Base-by-base conservation (phyloP, 1,284 basidiomycete species). In the Moesziomyces sp. region DNA sequence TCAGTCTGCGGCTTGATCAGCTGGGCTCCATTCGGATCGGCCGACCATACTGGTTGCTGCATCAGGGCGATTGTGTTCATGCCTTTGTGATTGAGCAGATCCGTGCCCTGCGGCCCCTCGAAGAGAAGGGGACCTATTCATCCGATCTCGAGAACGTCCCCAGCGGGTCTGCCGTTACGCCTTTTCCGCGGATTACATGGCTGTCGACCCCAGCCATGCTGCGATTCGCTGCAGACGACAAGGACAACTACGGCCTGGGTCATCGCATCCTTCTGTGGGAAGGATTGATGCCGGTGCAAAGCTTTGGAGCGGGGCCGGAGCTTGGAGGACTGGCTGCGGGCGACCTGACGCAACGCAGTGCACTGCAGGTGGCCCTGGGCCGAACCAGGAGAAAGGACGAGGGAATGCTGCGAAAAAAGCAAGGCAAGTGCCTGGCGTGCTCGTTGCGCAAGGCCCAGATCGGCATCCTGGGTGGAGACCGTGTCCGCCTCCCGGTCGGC, bases 401-500 rank as follows among this genome's bases (percentile, higher is more conserved):
- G 24, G 66, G 65, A 2, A 34, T 69, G 47, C 14, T 69, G 47
- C 52, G 62, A 4, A 55, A 52, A 19, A 61, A 62, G 43, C 61
- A 74, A 46, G 71, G 71, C 58, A 74, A 69, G 24, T 74, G 71
- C 45, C 49, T 66, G 19, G 62, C 71, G 10, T 74, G 71, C 52
- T 46, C 26, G 18, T 30, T 57, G 19, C 71, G 71, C 14, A 74
- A 74, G 52, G 71, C 71, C n/a, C 58, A 62, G 42, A 53, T 69
- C 21, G 65, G 71, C n/a, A 66, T 74, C 9, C 21, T 74, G 6
- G 71, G 71, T 34, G 71, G 71, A 9, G 55, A 65, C 19, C 45
- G 58, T 3, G 61, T 74, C 10, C 53, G 54, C n/a, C 13, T 74
- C 3, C 65, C 56, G 3, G 23, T 42, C 5, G 42, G 14, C n/a